These are phyloP conservation scores for Spergularia bocconei DNA, from an alignment of 148 eudicot genomes.

Conservation along the genomic window DNA sequence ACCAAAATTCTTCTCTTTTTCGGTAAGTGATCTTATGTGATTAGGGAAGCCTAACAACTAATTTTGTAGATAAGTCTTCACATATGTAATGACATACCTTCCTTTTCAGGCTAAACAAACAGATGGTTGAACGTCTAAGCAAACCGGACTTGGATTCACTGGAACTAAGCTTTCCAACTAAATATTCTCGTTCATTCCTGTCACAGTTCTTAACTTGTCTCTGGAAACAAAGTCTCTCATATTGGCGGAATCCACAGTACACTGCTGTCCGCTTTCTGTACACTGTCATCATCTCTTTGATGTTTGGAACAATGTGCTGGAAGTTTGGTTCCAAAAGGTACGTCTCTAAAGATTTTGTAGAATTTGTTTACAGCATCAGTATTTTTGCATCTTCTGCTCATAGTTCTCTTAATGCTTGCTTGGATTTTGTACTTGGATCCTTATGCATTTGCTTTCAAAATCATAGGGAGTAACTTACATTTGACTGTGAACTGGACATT, in stretches of 20 bases:
- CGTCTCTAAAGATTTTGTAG: not conserved
- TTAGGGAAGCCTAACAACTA: not conserved
- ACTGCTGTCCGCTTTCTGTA: conserved; percentile 80
- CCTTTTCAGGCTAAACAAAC: conserved; percentile 52
- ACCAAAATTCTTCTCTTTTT: conserved; percentile 43
- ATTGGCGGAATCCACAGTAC: conserved; percentile 77
- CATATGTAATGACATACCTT: conserved; percentile 1
- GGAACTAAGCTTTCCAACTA: conserved; percentile 56
- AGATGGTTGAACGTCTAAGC: conserved; percentile 55
- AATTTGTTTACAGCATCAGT: too few relatives aligned
- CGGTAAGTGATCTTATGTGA: conserved; percentile 33
- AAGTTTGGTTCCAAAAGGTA: conserved; percentile 76
- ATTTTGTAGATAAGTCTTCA: not conserved
- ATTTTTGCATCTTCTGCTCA: too few relatives aligned
- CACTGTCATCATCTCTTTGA: conserved; percentile 70
- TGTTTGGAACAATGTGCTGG: conserved; percentile 87
- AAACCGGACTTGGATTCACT: conserved; percentile 45
- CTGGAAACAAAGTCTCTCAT: conserved; percentile 76
- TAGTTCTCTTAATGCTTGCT: too few relatives aligned
- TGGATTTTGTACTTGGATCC: too few relatives aligned
- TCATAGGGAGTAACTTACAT: too few relatives aligned
- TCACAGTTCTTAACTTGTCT: conserved; percentile 62
- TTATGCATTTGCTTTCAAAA: too few relatives aligned
- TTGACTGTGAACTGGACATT: not conserved
- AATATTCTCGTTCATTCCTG: conserved; percentile 51